These are phyloP conservation scores for Neoascochyta sp. DNA, from an alignment of 2,329 filamentous ascomycete species.

Conservation along the genomic window DNA sequence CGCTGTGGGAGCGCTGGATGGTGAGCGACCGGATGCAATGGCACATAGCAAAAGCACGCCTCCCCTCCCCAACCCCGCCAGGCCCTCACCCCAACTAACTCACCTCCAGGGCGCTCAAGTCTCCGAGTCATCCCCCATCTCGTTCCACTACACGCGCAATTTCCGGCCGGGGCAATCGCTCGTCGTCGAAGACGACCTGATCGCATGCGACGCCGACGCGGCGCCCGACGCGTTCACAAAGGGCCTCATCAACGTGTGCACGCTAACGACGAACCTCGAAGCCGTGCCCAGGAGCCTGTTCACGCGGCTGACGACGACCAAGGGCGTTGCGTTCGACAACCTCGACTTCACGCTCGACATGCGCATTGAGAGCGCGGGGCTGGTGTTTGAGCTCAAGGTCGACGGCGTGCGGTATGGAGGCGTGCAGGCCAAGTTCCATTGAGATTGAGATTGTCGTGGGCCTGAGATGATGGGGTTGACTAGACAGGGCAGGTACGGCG, in stretches of 20 bases:
- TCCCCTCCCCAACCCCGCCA: neutral
- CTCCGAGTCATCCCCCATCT: slow-evolving; percentile 69
- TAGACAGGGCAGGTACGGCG: no score
- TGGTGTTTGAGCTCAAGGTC: slow-evolving; percentile 75
- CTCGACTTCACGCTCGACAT: slow-evolving; percentile 79
- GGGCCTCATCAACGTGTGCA: slow-evolving; percentile 67
- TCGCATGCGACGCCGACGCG: slow-evolving; percentile 68
- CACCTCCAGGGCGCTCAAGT: slow-evolving; percentile 63
- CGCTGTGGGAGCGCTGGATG: slow-evolving; percentile 79
- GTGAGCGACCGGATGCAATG: slow-evolving; percentile 80
- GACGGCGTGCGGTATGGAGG: slow-evolving; percentile 73
- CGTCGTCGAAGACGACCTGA: slow-evolving; percentile 74
- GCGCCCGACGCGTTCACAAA: slow-evolving; percentile 54
- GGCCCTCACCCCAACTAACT: slow-evolving; percentile 7
- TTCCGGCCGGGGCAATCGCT: slow-evolving; percentile 75
- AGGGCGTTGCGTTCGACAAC: slow-evolving; percentile 77
- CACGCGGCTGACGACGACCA: slow-evolving; percentile 71
- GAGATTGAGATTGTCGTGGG: no score
- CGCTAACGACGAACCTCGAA: slow-evolving; percentile 73
- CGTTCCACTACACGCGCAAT: slow-evolving; percentile 82
- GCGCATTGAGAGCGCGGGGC: slow-evolving; percentile 72
- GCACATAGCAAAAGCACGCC: slow-evolving; percentile 70
- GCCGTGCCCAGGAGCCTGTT: slow-evolving; percentile 71
- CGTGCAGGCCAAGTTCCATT: slow-evolving; percentile 76
- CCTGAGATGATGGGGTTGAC: no score